Conservation (phyloP, 148 eudicot species). For the Fallopia convolvulus region DNA sequence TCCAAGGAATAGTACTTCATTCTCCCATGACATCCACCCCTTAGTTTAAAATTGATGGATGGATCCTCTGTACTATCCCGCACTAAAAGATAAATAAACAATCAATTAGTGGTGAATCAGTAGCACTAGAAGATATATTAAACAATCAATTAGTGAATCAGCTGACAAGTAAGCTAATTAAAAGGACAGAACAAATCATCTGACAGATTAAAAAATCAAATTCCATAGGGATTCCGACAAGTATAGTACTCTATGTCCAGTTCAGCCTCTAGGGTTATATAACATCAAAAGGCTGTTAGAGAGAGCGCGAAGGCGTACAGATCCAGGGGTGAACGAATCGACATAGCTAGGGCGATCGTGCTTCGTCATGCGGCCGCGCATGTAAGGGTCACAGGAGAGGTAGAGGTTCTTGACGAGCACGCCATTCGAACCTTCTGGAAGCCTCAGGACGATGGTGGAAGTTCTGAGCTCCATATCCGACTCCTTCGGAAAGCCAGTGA, state of each 20-base stretch:
- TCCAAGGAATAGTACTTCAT: background rate
- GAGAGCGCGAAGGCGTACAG: conserved; percentile 14
- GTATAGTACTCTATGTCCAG: background rate
- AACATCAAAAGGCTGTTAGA: background rate
- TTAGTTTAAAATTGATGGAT: background rate
- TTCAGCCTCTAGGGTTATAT: background rate
- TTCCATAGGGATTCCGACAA: background rate
- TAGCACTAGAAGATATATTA: background rate
- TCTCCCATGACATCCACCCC: background rate
- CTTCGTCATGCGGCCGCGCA: conserved; percentile 29
- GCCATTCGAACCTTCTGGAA: conserved; percentile 23
- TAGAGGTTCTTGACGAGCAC: conserved; percentile 47
- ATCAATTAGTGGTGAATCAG: no score
- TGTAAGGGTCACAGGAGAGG: conserved; percentile 44
- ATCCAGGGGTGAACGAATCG: conserved; percentile 26
- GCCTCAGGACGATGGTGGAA: conserved; percentile 11
- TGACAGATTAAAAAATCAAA: background rate
- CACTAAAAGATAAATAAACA: no score
- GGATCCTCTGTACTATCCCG: background rate
- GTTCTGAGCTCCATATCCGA: conserved; percentile 20
- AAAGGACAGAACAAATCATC: background rate
- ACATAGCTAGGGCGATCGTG: conserved; percentile 8
- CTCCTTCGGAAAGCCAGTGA: conserved; percentile 27
- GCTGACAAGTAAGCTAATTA: background rate
- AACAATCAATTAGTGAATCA: background rate